phyloP scores from a whole-genome alignment of 148 eudicot genomes.

The Camellia sinensis region DNA sequence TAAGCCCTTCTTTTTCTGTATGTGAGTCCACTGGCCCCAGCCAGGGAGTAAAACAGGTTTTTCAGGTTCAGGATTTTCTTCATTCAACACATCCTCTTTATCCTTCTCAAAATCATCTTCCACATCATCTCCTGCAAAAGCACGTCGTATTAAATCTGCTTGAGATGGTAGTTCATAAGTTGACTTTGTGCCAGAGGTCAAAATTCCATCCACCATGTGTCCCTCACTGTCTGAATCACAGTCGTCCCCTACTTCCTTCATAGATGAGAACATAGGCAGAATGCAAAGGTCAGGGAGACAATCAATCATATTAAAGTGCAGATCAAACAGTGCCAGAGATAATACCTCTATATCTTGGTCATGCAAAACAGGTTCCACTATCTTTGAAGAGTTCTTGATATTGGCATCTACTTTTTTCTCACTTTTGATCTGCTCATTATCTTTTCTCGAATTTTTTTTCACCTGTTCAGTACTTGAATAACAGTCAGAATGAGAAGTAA shows the following conservation, averaged over 20 bases:
- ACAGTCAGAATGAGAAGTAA: background rate
- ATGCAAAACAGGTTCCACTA: slow-evolving; percentile 24
- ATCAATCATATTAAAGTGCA: background rate
- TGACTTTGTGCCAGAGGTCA: slow-evolving; percentile 61
- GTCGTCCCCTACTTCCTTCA: slow-evolving; percentile 55
- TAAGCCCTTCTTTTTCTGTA: slow-evolving; percentile 72
- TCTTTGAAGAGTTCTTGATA: slow-evolving; percentile 27
- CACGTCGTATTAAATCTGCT: slow-evolving; percentile 73
- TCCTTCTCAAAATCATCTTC: slow-evolving; percentile 77
- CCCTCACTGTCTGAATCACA: slow-evolving; percentile 71
- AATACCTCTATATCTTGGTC: slow-evolving; percentile 48
- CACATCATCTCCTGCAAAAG: slow-evolving; percentile 98
- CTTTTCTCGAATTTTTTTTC: background rate
- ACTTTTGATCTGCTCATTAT: slow-evolving; percentile 34
- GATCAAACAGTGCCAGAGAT: background rate
- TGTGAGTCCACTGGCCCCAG: slow-evolving; percentile 94
- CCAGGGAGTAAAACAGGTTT: slow-evolving; percentile 86
- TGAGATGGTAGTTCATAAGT: slow-evolving; percentile 80
- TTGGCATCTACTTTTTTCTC: slow-evolving; percentile 27
- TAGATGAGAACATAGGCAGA: slow-evolving; percentile 8
- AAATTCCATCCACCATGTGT: slow-evolving; percentile 86
- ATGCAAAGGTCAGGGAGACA: slow-evolving; percentile 1
- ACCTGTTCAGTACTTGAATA: slow-evolving; percentile 22
- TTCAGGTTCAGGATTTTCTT: slow-evolving; percentile 93
- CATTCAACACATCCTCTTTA: slow-evolving; percentile 65